Base-by-base conservation (phyloP, 2,329 filamentous ascomycete genomes). In the Periconia sp. region DNA sequence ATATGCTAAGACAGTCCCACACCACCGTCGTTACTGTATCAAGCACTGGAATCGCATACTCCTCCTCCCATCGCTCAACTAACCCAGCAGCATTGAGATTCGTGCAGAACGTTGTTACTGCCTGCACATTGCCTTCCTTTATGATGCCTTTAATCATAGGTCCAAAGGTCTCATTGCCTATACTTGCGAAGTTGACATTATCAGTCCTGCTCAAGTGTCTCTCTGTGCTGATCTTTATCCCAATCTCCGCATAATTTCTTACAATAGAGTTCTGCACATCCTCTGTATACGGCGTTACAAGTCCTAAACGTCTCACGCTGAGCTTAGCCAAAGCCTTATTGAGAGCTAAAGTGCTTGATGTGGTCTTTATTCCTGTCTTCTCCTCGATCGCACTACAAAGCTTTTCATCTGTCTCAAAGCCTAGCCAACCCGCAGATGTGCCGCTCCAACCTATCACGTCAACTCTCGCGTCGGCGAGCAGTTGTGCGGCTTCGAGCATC, bases 21-120 rank as follows among this genome's bases (percentile, higher is more conserved):
- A 76, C 50, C 3, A 75, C 70, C 1, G 71, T 74, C 0, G 68
- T 63, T 8, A 76, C 71, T 0, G 70, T 72, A 56, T 77, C 74
- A 15, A 74, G 60, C 4, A 76, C 69, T 3, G 60, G 55, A 3
- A 75, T 34, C 1, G 56, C 59, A 40, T 70, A 45, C 44, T 61
- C 53, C 26, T 57, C 37, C 48, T 77, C 74, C 74, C 73, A 76
- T 12, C 57, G 24, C 8, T 46, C 51, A 2, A 64, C 72, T 6
- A 67, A 54, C 40, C 73, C 68, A 5, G 72, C 73, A 3, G 71
- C 72, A 10, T 55, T 54, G 21, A 75, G 52, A 51, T 76, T 76
- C 11, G 73, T 77, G 54, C 73, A 77, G 50, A 75, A 74, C 2
- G 70, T 72, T 6, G 66, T 66, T 1, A 75, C 54, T 2, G 65